Conservation (phyloP, 345 rosid species). For the Firmiana major region DNA sequence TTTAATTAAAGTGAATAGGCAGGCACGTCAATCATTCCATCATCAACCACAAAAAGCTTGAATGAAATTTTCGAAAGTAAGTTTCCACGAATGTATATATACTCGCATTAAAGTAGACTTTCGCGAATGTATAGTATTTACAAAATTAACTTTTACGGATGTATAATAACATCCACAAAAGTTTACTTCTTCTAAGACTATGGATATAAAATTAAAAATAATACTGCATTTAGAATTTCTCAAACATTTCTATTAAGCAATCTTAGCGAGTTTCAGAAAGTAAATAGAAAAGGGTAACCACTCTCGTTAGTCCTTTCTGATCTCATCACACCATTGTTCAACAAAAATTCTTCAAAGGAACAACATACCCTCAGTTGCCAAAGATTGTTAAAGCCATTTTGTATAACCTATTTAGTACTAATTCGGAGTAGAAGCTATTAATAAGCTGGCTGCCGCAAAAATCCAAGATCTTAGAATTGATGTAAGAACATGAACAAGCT, state of each 20-base stretch:
- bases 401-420: not conserved
- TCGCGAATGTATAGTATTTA: no score
- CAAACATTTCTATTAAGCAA: not conserved
- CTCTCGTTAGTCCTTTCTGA: not conserved
- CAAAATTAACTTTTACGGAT: no score
- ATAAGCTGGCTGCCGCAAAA: not conserved
- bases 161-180: no score
- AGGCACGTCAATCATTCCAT: no score
- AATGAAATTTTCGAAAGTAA: no score
- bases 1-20: no score
- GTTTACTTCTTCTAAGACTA: no score
- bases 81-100: no score
- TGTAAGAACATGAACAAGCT: not conserved
- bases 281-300: not conserved
- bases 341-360: not conserved
- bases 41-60: no score
- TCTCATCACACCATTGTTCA: not conserved
- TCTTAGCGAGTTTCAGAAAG: not conserved
- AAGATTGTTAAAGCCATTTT: not conserved
- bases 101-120: no score
- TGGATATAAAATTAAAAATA: no score
- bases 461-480: constrained; percentile 1
- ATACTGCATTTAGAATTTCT: no score
- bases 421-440: not conserved
- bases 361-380: not conserved